phyloP scores from a whole-genome alignment of 2,329 filamentous ascomycete species.

The Remersonia thermophila region DNA sequence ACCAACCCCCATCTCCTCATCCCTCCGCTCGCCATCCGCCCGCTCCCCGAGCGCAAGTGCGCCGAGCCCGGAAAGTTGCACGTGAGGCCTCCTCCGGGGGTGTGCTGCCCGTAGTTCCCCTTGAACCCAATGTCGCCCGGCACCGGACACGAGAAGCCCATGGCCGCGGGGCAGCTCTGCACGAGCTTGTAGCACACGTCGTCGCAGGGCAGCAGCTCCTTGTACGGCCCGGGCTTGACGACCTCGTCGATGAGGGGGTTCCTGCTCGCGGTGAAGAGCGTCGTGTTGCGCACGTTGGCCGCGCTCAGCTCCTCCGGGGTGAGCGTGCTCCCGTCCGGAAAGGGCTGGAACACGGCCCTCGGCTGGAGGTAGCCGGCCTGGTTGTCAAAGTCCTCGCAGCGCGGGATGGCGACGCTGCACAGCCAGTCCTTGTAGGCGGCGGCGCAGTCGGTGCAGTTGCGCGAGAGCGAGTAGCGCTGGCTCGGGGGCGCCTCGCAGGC shows the following conservation, averaged over 20 bases:
- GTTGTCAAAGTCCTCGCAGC: conserved; percentile 70
- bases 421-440: conserved; percentile 87
- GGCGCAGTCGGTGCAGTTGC: conserved; percentile 63
- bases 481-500: conserved; percentile 67
- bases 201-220: conserved; percentile 79
- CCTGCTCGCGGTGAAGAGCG: conserved; percentile 45
- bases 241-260: conserved; percentile 58
- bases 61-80: conserved; percentile 53
- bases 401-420: conserved; percentile 83
- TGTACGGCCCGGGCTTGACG: conserved; percentile 79
- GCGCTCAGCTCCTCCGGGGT: conserved; percentile 22
- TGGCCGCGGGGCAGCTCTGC: conserved; percentile 64
- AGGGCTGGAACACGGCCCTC: conserved; percentile 60
- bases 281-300: conserved; percentile 19
- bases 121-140: conserved; percentile 29
- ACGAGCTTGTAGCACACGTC: conserved; percentile 81
- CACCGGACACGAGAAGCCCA: conserved; percentile 65
- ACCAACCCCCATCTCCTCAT: conserved; percentile 17
- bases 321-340: conserved; percentile 54
- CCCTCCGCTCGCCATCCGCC: conserved; percentile 6
- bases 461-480: conserved; percentile 69
- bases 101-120: conserved; percentile 30
- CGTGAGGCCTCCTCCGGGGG: conserved; percentile 20
- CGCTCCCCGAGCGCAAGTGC: conserved; percentile 31
- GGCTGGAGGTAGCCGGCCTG: conserved; percentile 41